Conservation (phyloP, 306 rosid genomes). For the Vigna angularis region DNA sequence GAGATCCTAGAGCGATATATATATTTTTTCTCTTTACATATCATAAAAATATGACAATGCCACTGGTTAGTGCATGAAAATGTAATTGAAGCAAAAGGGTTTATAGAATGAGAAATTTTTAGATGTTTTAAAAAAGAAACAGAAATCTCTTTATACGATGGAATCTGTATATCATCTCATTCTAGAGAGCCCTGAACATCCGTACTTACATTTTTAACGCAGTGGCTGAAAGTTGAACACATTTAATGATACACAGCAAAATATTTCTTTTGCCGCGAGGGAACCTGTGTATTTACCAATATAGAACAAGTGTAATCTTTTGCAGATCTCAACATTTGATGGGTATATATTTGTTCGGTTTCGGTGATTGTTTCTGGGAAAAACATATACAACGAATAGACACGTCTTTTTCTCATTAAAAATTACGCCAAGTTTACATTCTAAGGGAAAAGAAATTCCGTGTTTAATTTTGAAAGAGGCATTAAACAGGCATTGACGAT, state of each 20-base stretch:
- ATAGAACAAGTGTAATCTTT: slow-evolving; percentile 1
- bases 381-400: slow-evolving; percentile 30
- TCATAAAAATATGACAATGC: not conserved
- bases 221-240: not conserved
- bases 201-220: not conserved
- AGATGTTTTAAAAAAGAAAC: not conserved
- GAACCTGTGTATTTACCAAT: not conserved
- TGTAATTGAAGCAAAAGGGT: not conserved
- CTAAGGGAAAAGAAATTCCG: slow-evolving; percentile 39
- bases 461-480: slow-evolving; percentile 22
- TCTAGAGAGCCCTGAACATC: not conserved
- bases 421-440: slow-evolving; percentile 53
- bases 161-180: not conserved
- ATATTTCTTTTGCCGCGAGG: not conserved
- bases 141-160: not conserved
- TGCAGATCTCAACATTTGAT: not conserved
- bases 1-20: not conserved
- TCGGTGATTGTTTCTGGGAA: slow-evolving; percentile 18
- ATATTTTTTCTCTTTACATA: not conserved
- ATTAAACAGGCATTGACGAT: slow-evolving; percentile 31
- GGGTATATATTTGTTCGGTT: not conserved
- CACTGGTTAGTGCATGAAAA: not conserved
- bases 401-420: slow-evolving; percentile 33
- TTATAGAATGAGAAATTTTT: not conserved
- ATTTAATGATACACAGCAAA: not conserved